Conservation (phyloP, 495 filamentous ascomycete species). For the Xanthoparmelia taractica region DNA sequence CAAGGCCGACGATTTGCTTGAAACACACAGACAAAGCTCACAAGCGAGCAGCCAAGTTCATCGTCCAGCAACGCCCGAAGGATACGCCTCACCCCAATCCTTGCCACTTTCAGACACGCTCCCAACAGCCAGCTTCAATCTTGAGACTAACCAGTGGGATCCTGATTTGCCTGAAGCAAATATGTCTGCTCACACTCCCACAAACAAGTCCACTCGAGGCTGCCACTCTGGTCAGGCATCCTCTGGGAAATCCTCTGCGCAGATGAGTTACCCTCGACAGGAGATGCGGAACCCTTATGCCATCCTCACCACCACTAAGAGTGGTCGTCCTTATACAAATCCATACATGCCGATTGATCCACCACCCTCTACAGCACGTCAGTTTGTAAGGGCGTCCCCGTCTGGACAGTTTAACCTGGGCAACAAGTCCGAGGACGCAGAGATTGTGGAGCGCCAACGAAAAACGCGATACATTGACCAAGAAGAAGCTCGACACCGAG, state of each 20-base stretch:
- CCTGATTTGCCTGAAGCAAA: not conserved
- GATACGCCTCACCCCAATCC: not conserved
- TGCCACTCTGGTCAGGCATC: not conserved
- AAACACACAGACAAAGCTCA: not conserved
- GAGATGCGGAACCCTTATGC: not conserved
- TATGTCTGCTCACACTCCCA: not conserved
- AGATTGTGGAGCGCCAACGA: not conserved
- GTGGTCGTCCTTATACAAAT: slow-evolving; percentile 1
- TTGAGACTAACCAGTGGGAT: slow-evolving; percentile 4
- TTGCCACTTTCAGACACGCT: slow-evolving; percentile 2
- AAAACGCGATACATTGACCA: not conserved
- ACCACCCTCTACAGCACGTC: not conserved
- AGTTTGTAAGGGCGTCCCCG: not conserved
- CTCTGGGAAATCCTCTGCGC: not conserved
- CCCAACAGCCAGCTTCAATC: not conserved
- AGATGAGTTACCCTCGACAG: not conserved
- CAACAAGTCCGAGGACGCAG: not conserved
- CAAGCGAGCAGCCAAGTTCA: not conserved
- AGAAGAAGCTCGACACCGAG: not conserved
- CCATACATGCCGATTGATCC: not conserved
- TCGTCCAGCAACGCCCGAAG: not conserved
- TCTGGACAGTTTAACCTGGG: not conserved
- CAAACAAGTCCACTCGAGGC: not conserved
- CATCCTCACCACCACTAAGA: not conserved
- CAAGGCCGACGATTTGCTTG: not conserved